A percentile compares a stretch with the other conserved stretches of the same genome.
These are phyloP conservation scores for Mortierella sp. DNA, from an alignment of 371 early-diverging fungal species.

Conservation along the genomic window DNA sequence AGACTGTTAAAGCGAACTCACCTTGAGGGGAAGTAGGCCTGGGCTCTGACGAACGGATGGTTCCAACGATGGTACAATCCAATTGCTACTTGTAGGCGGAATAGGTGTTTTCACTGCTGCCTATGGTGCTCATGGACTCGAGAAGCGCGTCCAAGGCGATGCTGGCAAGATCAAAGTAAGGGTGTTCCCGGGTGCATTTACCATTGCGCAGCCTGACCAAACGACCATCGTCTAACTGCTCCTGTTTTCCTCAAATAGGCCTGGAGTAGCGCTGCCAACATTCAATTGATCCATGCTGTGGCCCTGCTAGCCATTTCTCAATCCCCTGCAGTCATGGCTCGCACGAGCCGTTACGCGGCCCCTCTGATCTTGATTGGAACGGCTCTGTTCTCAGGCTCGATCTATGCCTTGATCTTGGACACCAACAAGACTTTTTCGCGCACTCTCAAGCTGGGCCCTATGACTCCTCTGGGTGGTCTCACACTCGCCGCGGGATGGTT, in stretches of 20 bases:
- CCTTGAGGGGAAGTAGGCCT: neutral
- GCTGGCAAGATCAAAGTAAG: slow-evolving; percentile 60
- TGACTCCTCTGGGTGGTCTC: slow-evolving; percentile 83
- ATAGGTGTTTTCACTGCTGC: slow-evolving; percentile 78
- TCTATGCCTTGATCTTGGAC: slow-evolving; percentile 65
- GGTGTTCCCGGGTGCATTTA: neutral
- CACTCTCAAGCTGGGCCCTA: slow-evolving; percentile 67
- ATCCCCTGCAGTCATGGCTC: slow-evolving; percentile 46
- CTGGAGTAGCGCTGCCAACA: slow-evolving; percentile 75
- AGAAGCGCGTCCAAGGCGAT: slow-evolving; percentile 70
- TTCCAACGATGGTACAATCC: neutral
- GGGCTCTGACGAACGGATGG: neutral
- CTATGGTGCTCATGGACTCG: slow-evolving; percentile 81
- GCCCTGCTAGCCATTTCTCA: slow-evolving; percentile 69
- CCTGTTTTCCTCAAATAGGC: slow-evolving; percentile 48
- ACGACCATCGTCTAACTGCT: neutral
- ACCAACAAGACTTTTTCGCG: slow-evolving; percentile 32
- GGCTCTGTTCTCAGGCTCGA: slow-evolving; percentile 72
- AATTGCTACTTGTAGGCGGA: slow-evolving; percentile 58
- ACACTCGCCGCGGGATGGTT: slow-evolving; percentile 81
- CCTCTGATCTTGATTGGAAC: slow-evolving; percentile 71
- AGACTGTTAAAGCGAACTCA: neutral
- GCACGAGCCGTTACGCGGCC: slow-evolving; percentile 55
- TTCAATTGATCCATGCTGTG: slow-evolving; percentile 76
- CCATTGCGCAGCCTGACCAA: neutral